These are phyloP conservation scores for Penicillium longicatenatum DNA, from an alignment of 495 filamentous ascomycete species.

Conservation along the genomic window DNA sequence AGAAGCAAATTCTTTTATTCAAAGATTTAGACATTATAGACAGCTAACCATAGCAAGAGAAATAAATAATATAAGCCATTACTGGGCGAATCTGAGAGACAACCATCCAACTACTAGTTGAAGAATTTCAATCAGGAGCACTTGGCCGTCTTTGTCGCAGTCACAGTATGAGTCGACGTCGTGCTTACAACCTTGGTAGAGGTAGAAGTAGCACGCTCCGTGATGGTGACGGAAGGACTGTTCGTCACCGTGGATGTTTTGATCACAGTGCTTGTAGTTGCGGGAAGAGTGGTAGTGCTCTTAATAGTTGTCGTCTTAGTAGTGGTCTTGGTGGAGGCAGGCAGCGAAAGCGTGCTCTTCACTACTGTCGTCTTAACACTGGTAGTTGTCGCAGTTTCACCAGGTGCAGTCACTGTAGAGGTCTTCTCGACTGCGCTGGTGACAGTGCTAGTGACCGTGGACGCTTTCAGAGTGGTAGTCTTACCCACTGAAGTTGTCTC, in stretches of 20 bases:
- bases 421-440: not conserved
- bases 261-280: constrained; percentile 10
- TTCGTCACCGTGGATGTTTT: constrained; percentile 15
- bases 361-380: constrained; percentile 8
- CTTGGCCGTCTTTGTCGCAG: constrained; percentile 14
- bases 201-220: constrained; percentile 12
- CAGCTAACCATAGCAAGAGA: too few species aligned
- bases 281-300: constrained; percentile 13
- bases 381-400: constrained; percentile 2
- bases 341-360: constrained; percentile 7
- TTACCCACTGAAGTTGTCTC: constrained; percentile 11
- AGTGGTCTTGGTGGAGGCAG: constrained; percentile 4
- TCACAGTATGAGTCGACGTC: constrained; percentile 13
- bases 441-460: constrained; percentile 5
- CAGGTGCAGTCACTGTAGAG: constrained; percentile 1
- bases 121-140: not conserved
- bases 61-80: too few species aligned
- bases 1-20: too few species aligned
- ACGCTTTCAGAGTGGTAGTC: constrained; percentile 11
- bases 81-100: not conserved
- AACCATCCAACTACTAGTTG: not conserved
- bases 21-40: too few species aligned
- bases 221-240: constrained; percentile 14
- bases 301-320: constrained; percentile 10
- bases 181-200: constrained; percentile 14